Conservation (phyloP, 1,139 yeast species). For the Zygosaccharomyces sapae region DNA sequence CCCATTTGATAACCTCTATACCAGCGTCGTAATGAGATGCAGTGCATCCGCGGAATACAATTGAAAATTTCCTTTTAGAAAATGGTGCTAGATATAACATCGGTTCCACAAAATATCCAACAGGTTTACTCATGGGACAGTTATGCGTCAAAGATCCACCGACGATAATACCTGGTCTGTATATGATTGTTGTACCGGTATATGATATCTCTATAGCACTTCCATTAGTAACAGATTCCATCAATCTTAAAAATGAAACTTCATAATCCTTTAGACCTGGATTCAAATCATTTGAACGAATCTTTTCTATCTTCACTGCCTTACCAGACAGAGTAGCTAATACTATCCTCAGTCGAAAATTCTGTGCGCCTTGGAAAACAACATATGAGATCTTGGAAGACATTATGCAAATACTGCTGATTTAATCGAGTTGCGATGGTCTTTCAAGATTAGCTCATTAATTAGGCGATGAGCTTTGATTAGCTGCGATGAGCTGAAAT, state of each 20-base stretch:
- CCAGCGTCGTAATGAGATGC: constrained; percentile 71
- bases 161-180: constrained; percentile 82
- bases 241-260: constrained; percentile 78
- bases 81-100: constrained; percentile 87
- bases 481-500: constrained; percentile 6
- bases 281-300: constrained; percentile 79
- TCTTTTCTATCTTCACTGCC: constrained; percentile 75
- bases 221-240: constrained; percentile 90
- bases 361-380: constrained; percentile 65
- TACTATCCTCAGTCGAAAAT: constrained; percentile 71
- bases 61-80: constrained; percentile 78
- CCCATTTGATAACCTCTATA: constrained; percentile 90
- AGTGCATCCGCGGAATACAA: constrained; percentile 79
- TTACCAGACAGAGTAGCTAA: constrained; percentile 82
- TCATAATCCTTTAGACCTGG: constrained; percentile 94
- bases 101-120: constrained; percentile 89
- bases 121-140: constrained; percentile 74
- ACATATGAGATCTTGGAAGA: constrained; percentile 21
- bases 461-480: background rate
- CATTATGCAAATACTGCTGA: constrained; percentile 13
- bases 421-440: too few relatives aligned
- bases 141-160: constrained; percentile 84
- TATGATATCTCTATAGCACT: constrained; percentile 88
- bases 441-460: background rate
- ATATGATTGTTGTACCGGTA: constrained; percentile 93